Evolutionary conservation across 2,329 filamentous ascomycete genomes (phyloP), one percentile per base, ranked within the genome.

Genomic region (Talaromyces sp.): DNA sequence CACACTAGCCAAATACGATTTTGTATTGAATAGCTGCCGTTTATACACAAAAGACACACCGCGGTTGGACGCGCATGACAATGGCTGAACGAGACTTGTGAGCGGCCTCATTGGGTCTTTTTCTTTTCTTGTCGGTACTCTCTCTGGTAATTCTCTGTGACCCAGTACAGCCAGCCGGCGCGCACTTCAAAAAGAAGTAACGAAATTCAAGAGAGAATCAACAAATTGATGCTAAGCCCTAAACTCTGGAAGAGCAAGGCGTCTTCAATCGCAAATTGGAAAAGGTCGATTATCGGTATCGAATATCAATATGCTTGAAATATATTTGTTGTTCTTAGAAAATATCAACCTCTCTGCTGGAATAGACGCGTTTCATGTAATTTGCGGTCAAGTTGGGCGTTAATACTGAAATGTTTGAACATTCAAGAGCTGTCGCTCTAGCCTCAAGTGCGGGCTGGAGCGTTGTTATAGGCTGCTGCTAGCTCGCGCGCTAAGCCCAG

Each of bases 91-190:
- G 8, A 47, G 44, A 22, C 44, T 25, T 2, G 44, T 25, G 44
- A 47, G 44, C 19, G 44, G 44, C 7, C 44, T 47, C 44, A 47
- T 47, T 47, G 44, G 44, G n/a, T 15, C 44, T 22, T 25, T 44
- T 25, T 25, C 9, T 71, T 73, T 7, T 63, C 58, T n/a, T 63
- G 59, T n/a, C 65, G 57, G 49, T 53, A 47, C 9, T 22, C 6
- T 11, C 17, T 22, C 42, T 47, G 19, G 9, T 47, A 15, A 3
- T 47, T 25, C 44, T 25, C 19, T 8, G 36, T 17, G 33, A 44
- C 42, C n/a, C 17, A 44, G 22, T 36, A 36, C 33, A 36, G 33
- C 13, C 33, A 36, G 33, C 30, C 8, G 30, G 10, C 30, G 8
- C 5, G 33, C 13, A 36, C 13, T n/a, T 39, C 7, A 8, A 39